Evolutionary conservation across 352 stramenopile genomes (phyloP).

Genomic region (Phytopythium delawarense): DNA sequence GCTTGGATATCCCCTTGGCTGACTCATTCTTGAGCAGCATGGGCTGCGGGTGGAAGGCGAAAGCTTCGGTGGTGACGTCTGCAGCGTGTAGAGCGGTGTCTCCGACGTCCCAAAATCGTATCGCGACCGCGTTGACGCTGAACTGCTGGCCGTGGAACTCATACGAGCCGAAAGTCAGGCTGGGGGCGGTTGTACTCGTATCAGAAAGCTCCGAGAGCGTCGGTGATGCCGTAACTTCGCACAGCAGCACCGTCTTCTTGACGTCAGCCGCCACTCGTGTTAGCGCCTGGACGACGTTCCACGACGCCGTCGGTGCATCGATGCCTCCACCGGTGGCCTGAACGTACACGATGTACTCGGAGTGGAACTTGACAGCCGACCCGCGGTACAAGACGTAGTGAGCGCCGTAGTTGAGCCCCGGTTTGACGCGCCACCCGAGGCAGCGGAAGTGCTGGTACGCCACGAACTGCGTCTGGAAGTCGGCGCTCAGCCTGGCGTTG

Average conservation of each 20-base stretch:
- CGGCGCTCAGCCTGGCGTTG: constrained; percentile 12
- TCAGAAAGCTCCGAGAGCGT: background rate
- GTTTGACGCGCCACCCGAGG: constrained; percentile 41
- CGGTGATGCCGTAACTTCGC: constrained; percentile 22
- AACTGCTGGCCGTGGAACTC: constrained; percentile 29
- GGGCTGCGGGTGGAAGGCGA: constrained; percentile 36
- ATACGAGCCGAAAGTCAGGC: constrained; percentile 28
- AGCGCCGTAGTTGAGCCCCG: constrained; percentile 71
- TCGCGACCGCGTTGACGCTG: constrained; percentile 32
- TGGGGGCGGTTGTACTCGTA: background rate
- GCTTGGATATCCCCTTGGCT: constrained; percentile 9
- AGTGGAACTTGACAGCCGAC: constrained; percentile 48
- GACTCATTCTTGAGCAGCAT: constrained; percentile 28
- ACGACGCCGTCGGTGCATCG: constrained; percentile 13
- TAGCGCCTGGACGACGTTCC: constrained; percentile 57
- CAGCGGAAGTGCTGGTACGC: constrained; percentile 62
- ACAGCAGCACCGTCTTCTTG: constrained; percentile 76
- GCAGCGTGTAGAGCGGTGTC: constrained; percentile 12
- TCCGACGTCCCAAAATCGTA: constrained; percentile 56
- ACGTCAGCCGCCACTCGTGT: constrained; percentile 72
- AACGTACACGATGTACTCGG: constrained; percentile 73
- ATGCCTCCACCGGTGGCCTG: background rate
- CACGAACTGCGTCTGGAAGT: constrained; percentile 37
- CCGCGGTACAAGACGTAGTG: constrained; percentile 66
- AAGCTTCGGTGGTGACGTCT: constrained; percentile 12